phyloP scores from a whole-genome alignment of 768 basidiomycete species.

The Kondoa malvinella region DNA sequence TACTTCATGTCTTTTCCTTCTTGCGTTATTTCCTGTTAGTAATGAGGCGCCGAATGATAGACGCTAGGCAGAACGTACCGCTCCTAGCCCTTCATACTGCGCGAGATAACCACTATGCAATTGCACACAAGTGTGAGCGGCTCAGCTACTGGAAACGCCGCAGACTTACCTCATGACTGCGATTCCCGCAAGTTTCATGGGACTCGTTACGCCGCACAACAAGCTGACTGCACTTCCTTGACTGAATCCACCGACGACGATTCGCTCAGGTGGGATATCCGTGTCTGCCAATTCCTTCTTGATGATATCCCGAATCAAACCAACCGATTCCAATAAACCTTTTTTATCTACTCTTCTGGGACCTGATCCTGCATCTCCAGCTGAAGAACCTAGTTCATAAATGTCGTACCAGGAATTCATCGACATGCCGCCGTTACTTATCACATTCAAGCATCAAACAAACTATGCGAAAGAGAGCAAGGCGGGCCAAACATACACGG shows the following conservation, averaged over 20 bases:
- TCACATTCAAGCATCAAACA: no score
- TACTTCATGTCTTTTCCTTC: slow-evolving; percentile 1
- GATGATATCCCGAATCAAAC: slow-evolving; percentile 6
- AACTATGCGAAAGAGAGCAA: no score
- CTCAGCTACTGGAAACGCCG: no score
- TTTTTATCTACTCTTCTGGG: slow-evolving; percentile 14
- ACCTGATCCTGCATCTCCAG: not conserved
- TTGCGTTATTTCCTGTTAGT: slow-evolving; percentile 11
- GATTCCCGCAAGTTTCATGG: slow-evolving; percentile 12
- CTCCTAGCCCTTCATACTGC: slow-evolving; percentile 2
- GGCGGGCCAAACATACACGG: no score
- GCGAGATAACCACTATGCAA: slow-evolving; percentile 16
- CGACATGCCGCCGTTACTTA: slow-evolving; percentile 11
- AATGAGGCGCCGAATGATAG: no score
- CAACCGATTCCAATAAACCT: slow-evolving; percentile 13
- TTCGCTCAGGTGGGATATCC: slow-evolving; percentile 11
- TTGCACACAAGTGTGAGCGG: no score
- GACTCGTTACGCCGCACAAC: slow-evolving; percentile 9
- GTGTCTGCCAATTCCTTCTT: slow-evolving; percentile 4
- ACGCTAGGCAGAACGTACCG: not conserved
- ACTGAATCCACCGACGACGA: slow-evolving; percentile 17
- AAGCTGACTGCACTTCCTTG: slow-evolving; percentile 15
- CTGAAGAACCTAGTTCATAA: not conserved
- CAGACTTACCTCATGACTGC: slow-evolving; percentile 6
- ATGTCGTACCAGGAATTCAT: slow-evolving; percentile 14